A percentile compares a stretch with the other conserved stretches of the same genome.
phyloP scores from a whole-genome alignment of 768 basidiomycete genomes.

The Paxillus rubicundulus region DNA sequence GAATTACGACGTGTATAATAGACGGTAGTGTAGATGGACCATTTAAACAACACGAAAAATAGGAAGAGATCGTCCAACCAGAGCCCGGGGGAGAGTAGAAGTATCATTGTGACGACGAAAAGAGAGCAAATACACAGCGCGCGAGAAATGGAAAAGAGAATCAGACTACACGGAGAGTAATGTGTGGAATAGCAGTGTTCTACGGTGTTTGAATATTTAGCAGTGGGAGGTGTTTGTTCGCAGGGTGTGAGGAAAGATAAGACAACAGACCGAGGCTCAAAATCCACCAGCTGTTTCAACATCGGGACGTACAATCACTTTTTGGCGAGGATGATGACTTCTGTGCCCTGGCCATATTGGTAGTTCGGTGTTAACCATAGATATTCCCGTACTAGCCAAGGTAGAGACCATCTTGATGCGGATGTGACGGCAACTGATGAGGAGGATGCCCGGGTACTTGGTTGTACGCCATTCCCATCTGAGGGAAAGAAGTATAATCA shows the following conservation, averaged over 20 bases:
- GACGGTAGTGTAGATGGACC: background rate
- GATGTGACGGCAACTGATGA: conserved; percentile 7
- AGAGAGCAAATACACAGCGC: too few relatives aligned
- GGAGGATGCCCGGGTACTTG: conserved; percentile 4
- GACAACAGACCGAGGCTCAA: background rate
- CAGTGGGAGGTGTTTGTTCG: background rate
- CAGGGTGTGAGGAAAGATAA: background rate
- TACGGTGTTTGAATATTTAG: background rate
- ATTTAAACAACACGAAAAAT: background rate
- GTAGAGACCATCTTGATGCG: conserved; percentile 22
- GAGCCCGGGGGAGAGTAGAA: too few relatives aligned
- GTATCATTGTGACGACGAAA: too few relatives aligned
- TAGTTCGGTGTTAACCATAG: conserved; percentile 23
- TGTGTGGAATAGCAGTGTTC: background rate
- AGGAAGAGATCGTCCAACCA: too few relatives aligned
- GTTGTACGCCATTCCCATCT: conserved; percentile 43
- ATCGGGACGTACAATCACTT: too few relatives aligned
- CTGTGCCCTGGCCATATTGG: background rate
- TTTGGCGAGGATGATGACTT: conserved; percentile 7
- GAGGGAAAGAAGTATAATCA: conserved; percentile 52
- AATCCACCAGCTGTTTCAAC: background rate
- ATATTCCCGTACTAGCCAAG: conserved; percentile 25
- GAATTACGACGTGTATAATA: background rate
- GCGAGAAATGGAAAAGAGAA: too few relatives aligned
- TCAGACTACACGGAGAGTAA: background rate